Evolutionary conservation across 257 asterid genomes (phyloP).

Genomic region (Linderniella brevidens): DNA sequence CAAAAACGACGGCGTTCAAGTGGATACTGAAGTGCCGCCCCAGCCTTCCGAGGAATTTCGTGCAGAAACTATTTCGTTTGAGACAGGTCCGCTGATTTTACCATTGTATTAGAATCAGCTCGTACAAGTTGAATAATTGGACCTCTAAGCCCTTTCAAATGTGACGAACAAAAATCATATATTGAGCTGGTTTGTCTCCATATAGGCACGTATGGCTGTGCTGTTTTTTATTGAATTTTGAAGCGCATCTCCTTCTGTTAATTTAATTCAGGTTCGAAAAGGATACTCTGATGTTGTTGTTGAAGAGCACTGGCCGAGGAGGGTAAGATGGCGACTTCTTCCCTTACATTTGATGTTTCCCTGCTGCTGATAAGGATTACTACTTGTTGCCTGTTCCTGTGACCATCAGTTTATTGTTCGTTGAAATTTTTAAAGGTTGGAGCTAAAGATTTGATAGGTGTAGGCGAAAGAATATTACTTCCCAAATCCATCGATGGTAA

Average conservation of each 20-base stretch:
- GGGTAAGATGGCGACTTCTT: slow-evolving; percentile 24
- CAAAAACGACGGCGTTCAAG: slow-evolving; percentile 47
- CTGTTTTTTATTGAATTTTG: not conserved
- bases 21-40: slow-evolving; percentile 84
- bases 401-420: not conserved
- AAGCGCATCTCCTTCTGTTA: not conserved
- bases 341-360: not conserved
- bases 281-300: slow-evolving; percentile 19
- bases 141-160: not conserved
- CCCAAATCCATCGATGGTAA: slow-evolving; percentile 55
- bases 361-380: slow-evolving; percentile 2
- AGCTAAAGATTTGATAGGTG: slow-evolving; percentile 54
- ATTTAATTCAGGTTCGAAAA: slow-evolving; percentile 47
- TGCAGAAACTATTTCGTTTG: slow-evolving; percentile 78
- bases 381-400: slow-evolving; percentile 1
- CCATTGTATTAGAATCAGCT: not conserved
- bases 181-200: not conserved
- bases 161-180: not conserved
- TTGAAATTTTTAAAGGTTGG: slow-evolving; percentile 47
- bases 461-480: slow-evolving; percentile 55
- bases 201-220: not conserved
- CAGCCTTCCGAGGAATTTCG: slow-evolving; percentile 63
- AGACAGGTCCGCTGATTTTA: slow-evolving; percentile 37
- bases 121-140: not conserved
- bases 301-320: slow-evolving; percentile 29